phyloP scores from a whole-genome alignment of 2,329 filamentous ascomycete genomes.

The Iodosphaeria phyllophila region DNA sequence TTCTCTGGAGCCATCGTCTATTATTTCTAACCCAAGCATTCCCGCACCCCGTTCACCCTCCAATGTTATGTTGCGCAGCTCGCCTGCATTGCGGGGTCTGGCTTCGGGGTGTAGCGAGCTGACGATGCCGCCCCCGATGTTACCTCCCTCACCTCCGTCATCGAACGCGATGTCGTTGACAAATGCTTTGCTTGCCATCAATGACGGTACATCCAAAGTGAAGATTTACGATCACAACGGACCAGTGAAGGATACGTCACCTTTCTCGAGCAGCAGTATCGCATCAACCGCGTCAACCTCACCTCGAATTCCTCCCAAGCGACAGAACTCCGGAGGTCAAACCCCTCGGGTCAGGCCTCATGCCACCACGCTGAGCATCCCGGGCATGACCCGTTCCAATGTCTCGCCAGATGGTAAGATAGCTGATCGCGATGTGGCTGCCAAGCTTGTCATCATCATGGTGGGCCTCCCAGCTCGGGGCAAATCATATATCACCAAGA shows the following conservation, averaged over 20 bases:
- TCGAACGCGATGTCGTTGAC: constrained; percentile 19
- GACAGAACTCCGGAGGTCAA: constrained; percentile 56
- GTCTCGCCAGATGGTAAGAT: constrained; percentile 93
- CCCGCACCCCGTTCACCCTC: too few species aligned
- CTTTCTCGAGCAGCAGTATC: constrained; percentile 35
- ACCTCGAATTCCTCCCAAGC: constrained; percentile 42
- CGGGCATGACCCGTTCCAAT: constrained; percentile 85
- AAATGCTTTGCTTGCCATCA: constrained; percentile 21
- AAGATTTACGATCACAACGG: constrained; percentile 11
- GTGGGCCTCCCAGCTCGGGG: constrained; percentile 86
- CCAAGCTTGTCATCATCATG: constrained; percentile 97
- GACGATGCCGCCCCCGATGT: constrained; percentile 4
- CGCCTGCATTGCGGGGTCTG: neutral
- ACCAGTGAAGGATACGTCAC: constrained; percentile 26
- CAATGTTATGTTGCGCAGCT: too few species aligned
- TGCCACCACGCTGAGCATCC: constrained; percentile 91
- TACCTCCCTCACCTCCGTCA: constrained; percentile 10
- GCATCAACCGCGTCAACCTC: constrained; percentile 39
- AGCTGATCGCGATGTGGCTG: constrained; percentile 79
- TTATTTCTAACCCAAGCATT: too few species aligned
- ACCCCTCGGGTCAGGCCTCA: constrained; percentile 66
- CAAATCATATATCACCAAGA: constrained; percentile 98
- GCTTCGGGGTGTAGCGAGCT: constrained; percentile 1
- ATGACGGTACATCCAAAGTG: constrained; percentile 19
- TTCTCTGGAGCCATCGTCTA: too few species aligned